Base-by-base conservation (phyloP, 805 yeast species). In the Yarrowia hollandica region DNA sequence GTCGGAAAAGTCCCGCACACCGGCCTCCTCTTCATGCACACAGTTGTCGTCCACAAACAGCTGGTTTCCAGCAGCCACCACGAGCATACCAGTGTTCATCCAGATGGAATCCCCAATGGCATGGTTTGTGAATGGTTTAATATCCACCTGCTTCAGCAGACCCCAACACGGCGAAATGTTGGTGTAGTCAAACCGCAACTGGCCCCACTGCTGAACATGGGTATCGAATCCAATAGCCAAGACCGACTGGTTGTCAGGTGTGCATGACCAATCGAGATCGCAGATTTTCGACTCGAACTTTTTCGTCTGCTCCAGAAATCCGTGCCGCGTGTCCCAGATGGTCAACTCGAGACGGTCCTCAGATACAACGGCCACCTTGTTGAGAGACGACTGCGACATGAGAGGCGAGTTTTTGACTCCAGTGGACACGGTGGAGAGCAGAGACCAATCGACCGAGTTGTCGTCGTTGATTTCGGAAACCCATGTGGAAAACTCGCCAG, bases 221-320 rank as follows among this genome's bases (percentile, higher is more conserved):
- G 80, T 74, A 6, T 76, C 74, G 65, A 89, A 91, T 0, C 97
- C 97, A 34, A 90, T 83, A 0, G 96, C 86, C 26, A 91, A 74
- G 5, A 91, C 81, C 38, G 90, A 86, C 67, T 84, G 88, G 31
- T 82, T 80, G 60, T 74, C 78, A 11, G 75, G 76, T 1, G 85
- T 83, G 57, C 85, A 80, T 0, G 96, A 87, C 97, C 97, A 91
- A 71, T 91, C 97, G 23, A 91, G 75, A 69, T 90, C 97, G 21
- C 77, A 71, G 7, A 90, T 82, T 4, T 62, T 62, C 7, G 62
- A 63, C 14, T 62, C 59, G 62, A 76, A 78, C 1, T 60, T 56
- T 60, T 75, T 78, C 48, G 76, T 76, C 64, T 81, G 86, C 67
- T 88, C 96, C 57, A 88, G 71, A 1, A 87, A 82, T 4, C 84